Evolutionary conservation across 2,329 filamentous ascomycete species (phyloP).

Genomic region (Zymoseptoria pseudotritici): DNA sequence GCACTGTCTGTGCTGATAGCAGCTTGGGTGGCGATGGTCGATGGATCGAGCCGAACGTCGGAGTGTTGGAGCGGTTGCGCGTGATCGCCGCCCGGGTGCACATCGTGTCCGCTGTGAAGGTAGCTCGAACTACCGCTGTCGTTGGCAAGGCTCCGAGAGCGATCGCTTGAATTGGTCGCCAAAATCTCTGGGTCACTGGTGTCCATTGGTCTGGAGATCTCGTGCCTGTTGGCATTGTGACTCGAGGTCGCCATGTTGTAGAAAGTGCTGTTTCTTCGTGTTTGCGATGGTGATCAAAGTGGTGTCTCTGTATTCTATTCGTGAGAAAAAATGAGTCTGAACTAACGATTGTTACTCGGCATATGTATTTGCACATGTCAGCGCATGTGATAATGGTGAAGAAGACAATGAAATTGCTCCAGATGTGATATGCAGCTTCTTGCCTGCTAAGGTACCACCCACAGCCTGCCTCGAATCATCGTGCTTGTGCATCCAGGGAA

Average conservation of each 20-base stretch:
- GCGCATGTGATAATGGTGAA: background rate
- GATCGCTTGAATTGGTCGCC: background rate
- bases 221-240: background rate
- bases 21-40: background rate
- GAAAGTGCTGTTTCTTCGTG: background rate
- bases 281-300: background rate
- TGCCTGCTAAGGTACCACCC: background rate
- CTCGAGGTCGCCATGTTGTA: background rate
- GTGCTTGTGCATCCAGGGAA: background rate
- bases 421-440: background rate
- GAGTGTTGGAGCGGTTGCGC: background rate
- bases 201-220: background rate
- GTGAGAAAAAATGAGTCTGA: background rate
- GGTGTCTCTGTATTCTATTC: background rate
- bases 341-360: background rate
- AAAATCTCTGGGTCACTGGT: background rate
- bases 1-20: no score
- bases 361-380: background rate
- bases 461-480: background rate
- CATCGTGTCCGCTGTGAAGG: background rate
- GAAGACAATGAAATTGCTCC: background rate
- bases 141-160: background rate
- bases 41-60: background rate
- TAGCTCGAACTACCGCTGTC: background rate
- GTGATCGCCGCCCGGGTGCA: background rate